phyloP scores from a whole-genome alignment of 1,284 basidiomycete genomes.

The Athelia sp. region DNA sequence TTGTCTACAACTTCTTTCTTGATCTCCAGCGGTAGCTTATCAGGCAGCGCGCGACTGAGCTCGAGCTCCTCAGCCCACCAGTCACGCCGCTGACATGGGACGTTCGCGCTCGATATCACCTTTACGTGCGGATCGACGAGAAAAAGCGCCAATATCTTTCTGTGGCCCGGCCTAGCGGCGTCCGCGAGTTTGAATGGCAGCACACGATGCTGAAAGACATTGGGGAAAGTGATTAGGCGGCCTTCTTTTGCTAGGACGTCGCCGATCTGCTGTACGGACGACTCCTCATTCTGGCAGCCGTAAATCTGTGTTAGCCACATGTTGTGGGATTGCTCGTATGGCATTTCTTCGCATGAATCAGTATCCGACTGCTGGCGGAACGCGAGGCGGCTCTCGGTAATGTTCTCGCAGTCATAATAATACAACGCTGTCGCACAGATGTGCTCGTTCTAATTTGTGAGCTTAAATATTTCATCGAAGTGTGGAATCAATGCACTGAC shows the following conservation, averaged over 20 bases:
- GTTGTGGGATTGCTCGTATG: slow-evolving; percentile 12
- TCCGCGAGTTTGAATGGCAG: not conserved
- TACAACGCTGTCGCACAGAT: slow-evolving; percentile 10
- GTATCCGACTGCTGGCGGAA: slow-evolving; percentile 13
- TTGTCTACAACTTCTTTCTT: not conserved
- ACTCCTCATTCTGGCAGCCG: not conserved
- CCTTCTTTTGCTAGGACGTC: not conserved
- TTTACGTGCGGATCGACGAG: not conserved
- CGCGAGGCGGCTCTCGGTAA: slow-evolving; percentile 11
- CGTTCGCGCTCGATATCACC: not conserved
- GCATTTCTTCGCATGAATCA: slow-evolving; percentile 1
- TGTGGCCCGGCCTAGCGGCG: not conserved
- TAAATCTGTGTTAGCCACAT: slow-evolving; percentile 8
- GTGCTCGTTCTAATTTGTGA: slow-evolving; percentile 23
- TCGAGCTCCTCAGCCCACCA: not conserved
- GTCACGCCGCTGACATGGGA: not conserved
- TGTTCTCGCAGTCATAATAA: slow-evolving; percentile 14
- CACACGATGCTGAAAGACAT: not conserved
- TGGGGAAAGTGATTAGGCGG: not conserved
- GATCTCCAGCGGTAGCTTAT: not conserved
- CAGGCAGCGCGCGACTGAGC: not conserved
- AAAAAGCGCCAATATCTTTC: not conserved
- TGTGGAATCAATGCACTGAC: not conserved
- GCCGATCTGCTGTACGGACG: not conserved
- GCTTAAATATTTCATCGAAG: not conserved